A percentile compares a stretch with the other conserved stretches of the same genome.
phyloP scores from a whole-genome alignment of 2,329 filamentous ascomycete species.

The Botrytis tulipae region DNA sequence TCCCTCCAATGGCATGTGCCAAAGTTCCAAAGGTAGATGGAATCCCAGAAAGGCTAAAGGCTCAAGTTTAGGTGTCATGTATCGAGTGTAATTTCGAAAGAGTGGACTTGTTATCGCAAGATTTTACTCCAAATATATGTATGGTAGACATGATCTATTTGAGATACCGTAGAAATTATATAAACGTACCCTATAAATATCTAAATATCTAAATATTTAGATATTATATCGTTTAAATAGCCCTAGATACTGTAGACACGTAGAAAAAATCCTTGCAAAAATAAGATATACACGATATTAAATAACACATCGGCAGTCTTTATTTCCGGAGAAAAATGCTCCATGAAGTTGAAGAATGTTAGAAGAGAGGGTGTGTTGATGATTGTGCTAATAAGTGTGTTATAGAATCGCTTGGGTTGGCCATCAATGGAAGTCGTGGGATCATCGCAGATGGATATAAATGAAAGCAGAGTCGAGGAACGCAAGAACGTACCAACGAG shows the following conservation, averaged over 20 bases:
- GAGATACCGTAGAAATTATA: background rate
- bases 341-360: background rate
- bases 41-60: background rate
- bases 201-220: background rate
- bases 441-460: background rate
- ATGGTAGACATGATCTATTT: background rate
- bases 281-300: background rate
- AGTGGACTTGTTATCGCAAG: background rate
- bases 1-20: too few species aligned
- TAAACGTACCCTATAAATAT: background rate
- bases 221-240: background rate
- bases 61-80: background rate
- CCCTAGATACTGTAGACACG: background rate
- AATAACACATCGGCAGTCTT: background rate
- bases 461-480: background rate
- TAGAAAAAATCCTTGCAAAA: background rate
- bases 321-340: background rate
- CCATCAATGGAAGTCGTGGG: background rate
- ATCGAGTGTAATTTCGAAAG: background rate
- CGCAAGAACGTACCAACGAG: background rate
- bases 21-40: background rate
- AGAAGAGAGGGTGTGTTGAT: background rate
- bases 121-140: fast-evolving
- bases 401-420: background rate
- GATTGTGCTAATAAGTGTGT: background rate